Evolutionary conservation across 1,284 basidiomycete genomes (phyloP).

Genomic region (Cutaneotrichosporon mucoides): DNA sequence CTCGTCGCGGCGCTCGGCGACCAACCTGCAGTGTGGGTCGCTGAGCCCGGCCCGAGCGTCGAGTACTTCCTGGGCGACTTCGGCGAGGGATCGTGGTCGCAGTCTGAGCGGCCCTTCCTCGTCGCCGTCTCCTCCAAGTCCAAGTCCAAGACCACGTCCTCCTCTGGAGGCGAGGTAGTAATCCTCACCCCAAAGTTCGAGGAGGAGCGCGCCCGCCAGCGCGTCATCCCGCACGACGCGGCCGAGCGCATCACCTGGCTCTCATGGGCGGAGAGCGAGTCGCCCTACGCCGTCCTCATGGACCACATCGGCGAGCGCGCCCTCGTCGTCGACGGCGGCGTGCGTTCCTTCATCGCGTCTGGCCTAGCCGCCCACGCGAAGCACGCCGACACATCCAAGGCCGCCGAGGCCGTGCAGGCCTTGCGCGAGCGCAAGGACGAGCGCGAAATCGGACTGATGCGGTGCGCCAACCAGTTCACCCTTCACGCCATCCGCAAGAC

Average conservation of each 20-base stretch:
- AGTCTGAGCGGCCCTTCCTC: slow-evolving; percentile 73
- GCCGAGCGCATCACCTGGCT: slow-evolving; percentile 54
- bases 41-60: slow-evolving; percentile 69
- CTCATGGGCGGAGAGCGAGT: slow-evolving; percentile 68
- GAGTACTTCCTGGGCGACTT: slow-evolving; percentile 70
- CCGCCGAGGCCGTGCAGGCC: slow-evolving; percentile 53
- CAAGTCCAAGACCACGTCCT: not conserved
- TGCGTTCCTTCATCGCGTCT: slow-evolving; percentile 54
- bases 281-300: slow-evolving; percentile 60
- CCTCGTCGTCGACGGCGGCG: slow-evolving; percentile 61
- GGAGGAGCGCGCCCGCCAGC: slow-evolving; percentile 59
- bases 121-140: slow-evolving; percentile 55
- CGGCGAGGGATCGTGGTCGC: slow-evolving; percentile 56
- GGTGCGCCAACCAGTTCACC: slow-evolving; percentile 76
- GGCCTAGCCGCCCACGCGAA: slow-evolving; percentile 48
- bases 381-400: slow-evolving; percentile 48
- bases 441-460: slow-evolving; percentile 66
- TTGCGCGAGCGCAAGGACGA: slow-evolving; percentile 69
- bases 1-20: slow-evolving; percentile 12
- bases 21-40: slow-evolving; percentile 48
- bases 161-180: slow-evolving; percentile 47
- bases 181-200: slow-evolving; percentile 76
- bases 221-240: slow-evolving; percentile 53
- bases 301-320: slow-evolving; percentile 46
- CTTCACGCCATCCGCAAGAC: slow-evolving; percentile 67